A percentile compares a stretch with the other conserved stretches of the same genome.
Conservation (phyloP, 2,329 filamentous ascomycete genomes). For the Truncatella angustata region DNA sequence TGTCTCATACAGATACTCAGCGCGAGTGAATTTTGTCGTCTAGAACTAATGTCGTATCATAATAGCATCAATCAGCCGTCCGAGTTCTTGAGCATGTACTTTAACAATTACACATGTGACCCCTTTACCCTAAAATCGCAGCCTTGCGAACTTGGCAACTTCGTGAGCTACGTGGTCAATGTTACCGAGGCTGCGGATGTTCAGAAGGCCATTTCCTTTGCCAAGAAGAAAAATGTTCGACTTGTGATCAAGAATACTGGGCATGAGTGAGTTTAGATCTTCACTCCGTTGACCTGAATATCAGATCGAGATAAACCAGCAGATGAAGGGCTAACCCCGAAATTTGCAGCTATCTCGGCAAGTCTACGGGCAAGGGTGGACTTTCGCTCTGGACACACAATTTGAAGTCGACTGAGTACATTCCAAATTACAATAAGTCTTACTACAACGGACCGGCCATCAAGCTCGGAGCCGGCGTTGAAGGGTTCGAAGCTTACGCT, state of each 20-base stretch:
- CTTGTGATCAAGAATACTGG: slow-evolving; percentile 39
- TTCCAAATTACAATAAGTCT: slow-evolving; percentile 19
- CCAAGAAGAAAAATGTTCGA: slow-evolving; percentile 14
- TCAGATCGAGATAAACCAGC: background rate
- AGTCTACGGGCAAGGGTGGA: slow-evolving; percentile 48
- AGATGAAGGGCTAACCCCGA: too few species aligned
- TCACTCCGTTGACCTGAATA: background rate
- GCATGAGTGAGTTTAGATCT: slow-evolving; percentile 16
- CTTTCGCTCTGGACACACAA: slow-evolving; percentile 47
- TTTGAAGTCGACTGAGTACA: slow-evolving; percentile 36
- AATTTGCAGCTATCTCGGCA: background rate
- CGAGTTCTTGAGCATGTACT: slow-evolving; percentile 16
- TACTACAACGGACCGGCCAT: slow-evolving; percentile 45
- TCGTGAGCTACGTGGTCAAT: slow-evolving; percentile 28
- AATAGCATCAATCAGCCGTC: too few species aligned
- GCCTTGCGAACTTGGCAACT: slow-evolving; percentile 34
- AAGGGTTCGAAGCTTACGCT: slow-evolving; percentile 40
- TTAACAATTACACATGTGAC: slow-evolving; percentile 32
- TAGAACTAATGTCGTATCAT: too few species aligned
- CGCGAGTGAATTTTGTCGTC: background rate
- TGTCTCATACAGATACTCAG: background rate
- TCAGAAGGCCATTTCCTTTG: slow-evolving; percentile 18
- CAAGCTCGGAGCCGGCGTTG: slow-evolving; percentile 48
- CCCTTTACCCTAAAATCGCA: slow-evolving; percentile 31
- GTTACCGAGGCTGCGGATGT: slow-evolving; percentile 20